Base-by-base conservation (phyloP, 352 stramenopile genomes). In the Plasmopara muralis region DNA sequence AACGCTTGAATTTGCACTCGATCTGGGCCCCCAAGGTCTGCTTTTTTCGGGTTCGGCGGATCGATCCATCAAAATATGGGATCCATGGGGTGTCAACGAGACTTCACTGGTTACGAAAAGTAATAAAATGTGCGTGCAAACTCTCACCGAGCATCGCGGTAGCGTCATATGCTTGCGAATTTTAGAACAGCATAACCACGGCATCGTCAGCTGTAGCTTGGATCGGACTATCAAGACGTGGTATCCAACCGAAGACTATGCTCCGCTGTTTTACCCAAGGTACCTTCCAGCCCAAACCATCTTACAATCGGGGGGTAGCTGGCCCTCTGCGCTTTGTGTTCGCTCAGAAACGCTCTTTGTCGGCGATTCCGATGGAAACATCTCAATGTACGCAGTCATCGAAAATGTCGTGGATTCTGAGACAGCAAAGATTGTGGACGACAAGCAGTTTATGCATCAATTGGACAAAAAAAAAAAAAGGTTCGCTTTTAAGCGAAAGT, bases 201-300 rank as follows among this genome's bases (percentile, higher is more conserved):
- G 57, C 0, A 60, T 89, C n/a, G 64, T 87, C 28, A 89, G 72
- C 61, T 84, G 74, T 53, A 89, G 76, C 39, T 52, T 86, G 13
- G 81, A 89, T 50, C 71, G 70, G 14, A 84, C 76, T 0, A 72
- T 89, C 47, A 82, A 74, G 48, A 73, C 83, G 6, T 92, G 81
- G 81, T 72, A 75, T 49, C 65, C 71, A 29, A 57, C 65, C 0
- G 71, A 86, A 34, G 74, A 74, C 0, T 74, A 78, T n/a, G 64
- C 63, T 16, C 31, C 87, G 37, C 51, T 89, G 37, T 55, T 87
- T 18, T 87, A 89, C 33, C 78, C 78, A 15, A 88, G 73, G 81
- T 88, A 77, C 43, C 39, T 84, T 1, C 68, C 65, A 2, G 73
- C 60, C 9, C 80, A 91, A 39, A 77, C 66, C 1, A 79, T 91